Evolutionary conservation across 192 early-diverging fungal genomes (phyloP).

Genomic region (Geranomyces michiganensis): DNA sequence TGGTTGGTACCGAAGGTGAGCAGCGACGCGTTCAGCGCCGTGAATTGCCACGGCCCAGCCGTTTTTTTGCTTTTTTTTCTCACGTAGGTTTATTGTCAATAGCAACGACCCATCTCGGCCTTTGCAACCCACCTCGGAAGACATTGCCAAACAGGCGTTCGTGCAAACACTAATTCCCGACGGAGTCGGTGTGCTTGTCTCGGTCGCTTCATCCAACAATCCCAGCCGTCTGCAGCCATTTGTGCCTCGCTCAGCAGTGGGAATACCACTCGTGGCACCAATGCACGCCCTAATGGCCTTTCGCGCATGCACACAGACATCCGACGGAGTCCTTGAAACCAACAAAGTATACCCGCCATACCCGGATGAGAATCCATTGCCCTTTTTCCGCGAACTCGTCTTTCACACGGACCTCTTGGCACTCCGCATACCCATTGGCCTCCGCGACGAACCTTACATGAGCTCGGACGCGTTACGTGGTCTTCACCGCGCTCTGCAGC

Average conservation of each 20-base stretch:
- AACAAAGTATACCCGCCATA: constrained; percentile 28
- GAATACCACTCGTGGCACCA: constrained; percentile 23
- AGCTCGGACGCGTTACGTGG: constrained; percentile 1
- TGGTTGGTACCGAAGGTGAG: constrained; percentile 38
- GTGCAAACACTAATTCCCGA: constrained; percentile 30
- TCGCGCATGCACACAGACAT: constrained; percentile 12
- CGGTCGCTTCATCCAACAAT: constrained; percentile 32
- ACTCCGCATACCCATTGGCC: constrained; percentile 15
- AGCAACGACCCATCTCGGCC: constrained; percentile 26
- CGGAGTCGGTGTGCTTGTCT: constrained; percentile 23
- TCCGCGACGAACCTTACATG: constrained; percentile 24
- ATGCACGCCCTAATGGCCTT: constrained; percentile 19
- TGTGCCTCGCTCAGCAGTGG: constrained; percentile 1
- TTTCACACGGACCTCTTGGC: constrained; percentile 19
- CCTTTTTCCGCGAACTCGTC: constrained; percentile 26
- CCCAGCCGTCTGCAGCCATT: constrained; percentile 29
- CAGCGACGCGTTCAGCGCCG: no score
- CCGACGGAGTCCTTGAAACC: constrained; percentile 21
- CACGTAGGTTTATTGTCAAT: no score
- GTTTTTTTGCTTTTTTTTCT: no score
- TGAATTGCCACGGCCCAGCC: no score
- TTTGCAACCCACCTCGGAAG: constrained; percentile 31
- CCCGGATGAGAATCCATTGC: constrained; percentile 26
- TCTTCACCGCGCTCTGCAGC: constrained; percentile 20
- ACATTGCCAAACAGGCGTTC: constrained; percentile 31